Evolutionary conservation across 2,329 filamentous ascomycete species (phyloP), one percentile per base, ranked within the genome.

Genomic region (Apiospora marii): DNA sequence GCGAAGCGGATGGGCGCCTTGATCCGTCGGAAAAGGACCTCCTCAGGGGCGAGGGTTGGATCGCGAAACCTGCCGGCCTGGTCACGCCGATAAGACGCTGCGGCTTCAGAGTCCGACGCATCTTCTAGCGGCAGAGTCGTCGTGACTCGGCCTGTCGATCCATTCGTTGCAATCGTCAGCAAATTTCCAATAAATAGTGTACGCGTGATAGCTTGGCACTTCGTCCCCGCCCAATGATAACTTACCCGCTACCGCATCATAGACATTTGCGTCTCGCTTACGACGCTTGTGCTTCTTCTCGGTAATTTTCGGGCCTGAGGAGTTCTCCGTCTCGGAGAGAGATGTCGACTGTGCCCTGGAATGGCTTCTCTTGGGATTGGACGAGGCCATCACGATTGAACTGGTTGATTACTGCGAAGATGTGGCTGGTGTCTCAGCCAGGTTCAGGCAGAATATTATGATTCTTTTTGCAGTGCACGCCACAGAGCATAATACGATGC

Each of bases 221-320:
- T 14, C 61, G 24, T 46, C 51, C n/a, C 48, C 6, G 41, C 41
- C n/a, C 16, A 44, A 44, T 51, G 48, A 44, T 19, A n/a, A 77
- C 81, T 76, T 79, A 92, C 92, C 92, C 77, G 92, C 92, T 71
- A 94, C 91, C 22, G 92, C 92, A 82, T 95, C 92, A 81, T 92
- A 95, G 27, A 95, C 82, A 27, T 87, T 93, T 53, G 88, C 86
- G 67, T 76, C 80, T 80, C 78, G 75, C 74, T 71, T 78, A 70
- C 71, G 75, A 43, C 75, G 77, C 72, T 74, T 78, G 22, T 73
- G 74, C 53, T 69, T 77, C 34, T 70, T 71, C 16, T 73, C 73
- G 73, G 67, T 67, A 41, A 69, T 79, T 43, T 51, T 75, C 74
- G 58, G 75, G 72, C 51, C 73, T 70, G 73, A 78, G 53, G 74